Evolutionary conservation across 2,329 filamentous ascomycete genomes (phyloP).

Genomic region (Neonectria magnoliae): DNA sequence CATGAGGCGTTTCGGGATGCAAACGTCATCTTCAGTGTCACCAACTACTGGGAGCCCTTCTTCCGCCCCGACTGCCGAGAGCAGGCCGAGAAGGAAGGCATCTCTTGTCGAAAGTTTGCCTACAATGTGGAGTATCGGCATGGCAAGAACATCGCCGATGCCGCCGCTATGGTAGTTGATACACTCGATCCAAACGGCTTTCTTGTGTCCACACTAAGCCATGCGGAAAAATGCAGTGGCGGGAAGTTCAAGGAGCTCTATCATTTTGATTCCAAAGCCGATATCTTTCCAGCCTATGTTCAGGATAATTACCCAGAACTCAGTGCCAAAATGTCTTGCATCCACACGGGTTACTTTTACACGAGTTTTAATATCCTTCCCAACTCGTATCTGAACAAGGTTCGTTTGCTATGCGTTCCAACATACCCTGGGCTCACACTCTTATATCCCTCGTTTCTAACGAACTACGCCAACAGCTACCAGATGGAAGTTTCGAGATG

Average conservation of each 20-base stretch:
- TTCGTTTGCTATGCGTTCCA: constrained; percentile 29
- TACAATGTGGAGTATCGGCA: constrained; percentile 60
- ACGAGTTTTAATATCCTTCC: constrained; percentile 59
- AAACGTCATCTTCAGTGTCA: constrained; percentile 64
- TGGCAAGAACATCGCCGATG: constrained; percentile 60
- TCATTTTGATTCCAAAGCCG: constrained; percentile 64
- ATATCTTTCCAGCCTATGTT: constrained; percentile 59
- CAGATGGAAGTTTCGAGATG: constrained; percentile 58
- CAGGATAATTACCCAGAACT: constrained; percentile 53
- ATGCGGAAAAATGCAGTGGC: constrained; percentile 57
- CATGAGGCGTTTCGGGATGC: constrained; percentile 55
- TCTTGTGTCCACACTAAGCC: constrained; percentile 61
- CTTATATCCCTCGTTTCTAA: neutral
- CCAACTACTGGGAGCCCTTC: constrained; percentile 65
- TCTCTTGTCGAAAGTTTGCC: constrained; percentile 55
- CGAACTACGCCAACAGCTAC: constrained; percentile 38
- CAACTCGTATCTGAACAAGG: constrained; percentile 57
- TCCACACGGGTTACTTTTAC: constrained; percentile 61
- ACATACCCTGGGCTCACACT: neutral
- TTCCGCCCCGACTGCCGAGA: constrained; percentile 54
- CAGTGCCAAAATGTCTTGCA: constrained; percentile 60
- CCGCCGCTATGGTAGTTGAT: constrained; percentile 54
- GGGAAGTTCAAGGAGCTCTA: constrained; percentile 60
- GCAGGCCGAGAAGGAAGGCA: constrained; percentile 49
- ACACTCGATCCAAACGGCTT: constrained; percentile 59